phyloP scores from a whole-genome alignment of 306 rosid genomes.

The Mimosa bimucronata region DNA sequence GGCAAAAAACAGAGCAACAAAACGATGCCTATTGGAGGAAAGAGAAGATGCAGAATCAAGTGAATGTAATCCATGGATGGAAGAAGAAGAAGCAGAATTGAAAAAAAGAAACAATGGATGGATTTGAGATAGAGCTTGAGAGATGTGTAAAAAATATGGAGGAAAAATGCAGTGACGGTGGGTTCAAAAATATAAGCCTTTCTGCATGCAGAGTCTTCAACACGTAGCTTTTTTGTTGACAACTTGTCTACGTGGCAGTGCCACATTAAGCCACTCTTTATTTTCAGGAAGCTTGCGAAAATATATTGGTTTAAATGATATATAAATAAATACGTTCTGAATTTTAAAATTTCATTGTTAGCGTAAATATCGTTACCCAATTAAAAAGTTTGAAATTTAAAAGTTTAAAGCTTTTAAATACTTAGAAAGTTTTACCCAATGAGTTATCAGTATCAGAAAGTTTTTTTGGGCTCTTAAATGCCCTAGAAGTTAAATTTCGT shows the following conservation, averaged over 20 bases:
- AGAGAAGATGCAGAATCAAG: conserved; percentile 36
- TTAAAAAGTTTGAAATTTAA: too few species aligned
- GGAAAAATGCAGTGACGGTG: not conserved
- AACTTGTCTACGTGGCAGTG: not conserved
- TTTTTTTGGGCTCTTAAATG: too few species aligned
- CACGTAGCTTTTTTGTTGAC: conserved; percentile 24
- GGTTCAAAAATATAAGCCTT: conserved; percentile 24
- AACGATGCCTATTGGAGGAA: conserved; percentile 37
- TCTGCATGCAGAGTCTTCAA: conserved; percentile 31
- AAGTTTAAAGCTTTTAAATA: too few species aligned
- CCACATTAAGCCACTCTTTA: not conserved
- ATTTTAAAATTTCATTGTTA: too few species aligned
- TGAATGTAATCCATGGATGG: conserved; percentile 43
- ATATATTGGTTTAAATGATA: too few species aligned
- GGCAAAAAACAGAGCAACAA: conserved; percentile 39
- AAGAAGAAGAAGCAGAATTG: not conserved
- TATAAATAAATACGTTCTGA: too few species aligned
- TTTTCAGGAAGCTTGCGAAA: too few species aligned
- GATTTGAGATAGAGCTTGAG: not conserved
- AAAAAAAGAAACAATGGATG: not conserved
- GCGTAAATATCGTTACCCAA: too few species aligned
- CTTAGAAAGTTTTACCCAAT: too few species aligned
- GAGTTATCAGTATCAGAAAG: too few species aligned
- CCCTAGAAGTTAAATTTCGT: too few species aligned
- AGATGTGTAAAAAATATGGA: not conserved